Conservation (phyloP, 176 grass and related monocot genomes). For the Luzula sylvatica region DNA sequence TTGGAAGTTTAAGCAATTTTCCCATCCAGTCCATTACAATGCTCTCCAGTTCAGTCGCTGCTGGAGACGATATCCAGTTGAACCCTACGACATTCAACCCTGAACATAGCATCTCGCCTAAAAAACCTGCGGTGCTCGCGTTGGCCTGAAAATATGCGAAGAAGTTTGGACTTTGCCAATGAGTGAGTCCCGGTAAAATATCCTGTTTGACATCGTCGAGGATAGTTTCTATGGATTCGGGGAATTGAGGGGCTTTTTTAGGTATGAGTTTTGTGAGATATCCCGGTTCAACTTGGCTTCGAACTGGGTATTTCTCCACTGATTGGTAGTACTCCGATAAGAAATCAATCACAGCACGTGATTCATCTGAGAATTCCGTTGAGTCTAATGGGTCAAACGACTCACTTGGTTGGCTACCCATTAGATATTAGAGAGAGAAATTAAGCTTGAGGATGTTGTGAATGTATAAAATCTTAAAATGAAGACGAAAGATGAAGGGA, state of each 20-base stretch:
- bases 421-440: slow-evolving; percentile 2
- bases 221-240: slow-evolving; percentile 12
- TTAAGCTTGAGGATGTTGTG: no score
- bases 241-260: neutral
- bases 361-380: slow-evolving; percentile 17
- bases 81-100: slow-evolving; percentile 52
- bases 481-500: no score
- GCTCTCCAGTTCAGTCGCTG: slow-evolving; percentile 49
- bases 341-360: slow-evolving; percentile 24
- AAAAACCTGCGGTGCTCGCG: slow-evolving; percentile 60
- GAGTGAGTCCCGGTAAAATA: slow-evolving; percentile 51
- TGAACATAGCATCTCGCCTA: slow-evolving; percentile 58
- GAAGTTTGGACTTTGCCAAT: slow-evolving; percentile 61
- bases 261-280: slow-evolving; percentile 12
- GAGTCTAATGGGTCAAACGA: slow-evolving; percentile 13
- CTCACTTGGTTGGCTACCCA: slow-evolving; percentile 21
- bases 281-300: slow-evolving; percentile 17
- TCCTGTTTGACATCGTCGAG: slow-evolving; percentile 36
- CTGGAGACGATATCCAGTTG: slow-evolving; percentile 61
- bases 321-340: slow-evolving; percentile 31
- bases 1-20: slow-evolving; percentile 47
- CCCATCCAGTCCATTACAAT: slow-evolving; percentile 60
- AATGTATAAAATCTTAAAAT: no score
- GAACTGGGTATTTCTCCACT: slow-evolving; percentile 28
- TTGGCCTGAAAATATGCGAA: slow-evolving; percentile 50